A percentile compares a stretch with the other conserved stretches of the same genome.
These are phyloP conservation scores for Talaromyces islandicus DNA, from an alignment of 2,329 filamentous ascomycete genomes.

Conservation along the genomic window DNA sequence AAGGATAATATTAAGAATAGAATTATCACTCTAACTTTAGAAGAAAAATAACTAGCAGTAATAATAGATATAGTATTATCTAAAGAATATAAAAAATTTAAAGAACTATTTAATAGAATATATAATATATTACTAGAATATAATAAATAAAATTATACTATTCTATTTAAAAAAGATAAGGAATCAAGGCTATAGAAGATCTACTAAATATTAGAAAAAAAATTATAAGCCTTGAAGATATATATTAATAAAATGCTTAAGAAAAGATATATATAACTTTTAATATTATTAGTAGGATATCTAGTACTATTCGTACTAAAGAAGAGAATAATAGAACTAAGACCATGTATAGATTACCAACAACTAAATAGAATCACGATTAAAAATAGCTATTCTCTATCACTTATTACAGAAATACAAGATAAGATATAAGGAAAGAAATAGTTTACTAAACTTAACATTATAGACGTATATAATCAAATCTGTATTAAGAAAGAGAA, in stretches of 20 bases:
- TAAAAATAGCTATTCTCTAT: too few species aligned
- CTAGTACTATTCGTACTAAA: too few species aligned
- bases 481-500: slow-evolving; percentile 19
- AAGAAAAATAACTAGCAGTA: slow-evolving; percentile 1
- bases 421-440: too few species aligned
- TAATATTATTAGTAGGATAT: too few species aligned
- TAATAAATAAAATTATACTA: not conserved
- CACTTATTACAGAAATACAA: too few species aligned
- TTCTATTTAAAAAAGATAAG: not conserved
- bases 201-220: slow-evolving; percentile 1
- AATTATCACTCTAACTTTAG: not conserved
- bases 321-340: too few species aligned
- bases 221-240: not conserved
- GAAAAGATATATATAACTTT: not conserved
- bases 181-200: not conserved
- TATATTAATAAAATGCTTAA: slow-evolving; percentile 1
- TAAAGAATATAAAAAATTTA: slow-evolving; percentile 4
- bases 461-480: slow-evolving; percentile 15
- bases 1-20: not conserved
- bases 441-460: slow-evolving; percentile 20
- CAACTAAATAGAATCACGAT: too few species aligned
- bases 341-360: too few species aligned
- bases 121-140: not conserved
- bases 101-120: slow-evolving; percentile 7
- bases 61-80: not conserved